Conservation (phyloP, 805 yeast species). For the Grigorovia jiainica region DNA sequence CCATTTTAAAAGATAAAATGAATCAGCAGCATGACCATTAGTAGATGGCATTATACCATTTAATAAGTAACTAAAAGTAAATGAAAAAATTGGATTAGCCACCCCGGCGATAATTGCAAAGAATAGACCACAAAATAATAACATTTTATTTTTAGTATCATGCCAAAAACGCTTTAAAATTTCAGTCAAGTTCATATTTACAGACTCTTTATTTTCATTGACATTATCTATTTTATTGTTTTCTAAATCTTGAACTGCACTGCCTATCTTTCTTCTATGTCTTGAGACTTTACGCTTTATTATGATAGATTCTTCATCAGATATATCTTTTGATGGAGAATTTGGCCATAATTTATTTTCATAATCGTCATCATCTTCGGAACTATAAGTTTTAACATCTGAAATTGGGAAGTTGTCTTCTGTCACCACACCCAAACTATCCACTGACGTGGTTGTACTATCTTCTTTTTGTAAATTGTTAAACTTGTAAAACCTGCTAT, state of each 20-base stretch:
- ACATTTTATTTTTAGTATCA: conserved; percentile 22
- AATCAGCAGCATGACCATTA: conserved; percentile 25
- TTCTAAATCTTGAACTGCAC: not conserved
- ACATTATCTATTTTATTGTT: not conserved
- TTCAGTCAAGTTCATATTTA: conserved; percentile 18
- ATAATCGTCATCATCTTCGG: too few species aligned
- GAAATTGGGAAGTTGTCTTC: too few species aligned
- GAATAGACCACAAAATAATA: conserved; percentile 41
- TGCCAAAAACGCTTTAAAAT: conserved; percentile 24
- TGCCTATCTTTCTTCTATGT: conserved; percentile 2
- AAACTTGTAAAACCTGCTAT: conserved; percentile 9
- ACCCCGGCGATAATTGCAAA: conserved; percentile 50
- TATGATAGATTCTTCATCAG: not conserved
- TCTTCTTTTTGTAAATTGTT: conserved; percentile 5
- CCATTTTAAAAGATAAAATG: conserved; percentile 46
- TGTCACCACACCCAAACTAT: too few species aligned
- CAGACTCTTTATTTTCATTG: conserved; percentile 1
- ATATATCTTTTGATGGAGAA: not conserved
- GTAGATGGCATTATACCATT: conserved; percentile 47
- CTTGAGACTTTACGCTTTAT: conserved; percentile 5
- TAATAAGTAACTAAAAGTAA: conserved; percentile 59
- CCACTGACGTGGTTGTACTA: too few species aligned
- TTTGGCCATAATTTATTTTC: not conserved
- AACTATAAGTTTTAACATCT: too few species aligned
- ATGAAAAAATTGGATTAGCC: conserved; percentile 70